Evolutionary conservation across 1,284 basidiomycete genomes (phyloP).

Genomic region (Ustilago vetiveriae): DNA sequence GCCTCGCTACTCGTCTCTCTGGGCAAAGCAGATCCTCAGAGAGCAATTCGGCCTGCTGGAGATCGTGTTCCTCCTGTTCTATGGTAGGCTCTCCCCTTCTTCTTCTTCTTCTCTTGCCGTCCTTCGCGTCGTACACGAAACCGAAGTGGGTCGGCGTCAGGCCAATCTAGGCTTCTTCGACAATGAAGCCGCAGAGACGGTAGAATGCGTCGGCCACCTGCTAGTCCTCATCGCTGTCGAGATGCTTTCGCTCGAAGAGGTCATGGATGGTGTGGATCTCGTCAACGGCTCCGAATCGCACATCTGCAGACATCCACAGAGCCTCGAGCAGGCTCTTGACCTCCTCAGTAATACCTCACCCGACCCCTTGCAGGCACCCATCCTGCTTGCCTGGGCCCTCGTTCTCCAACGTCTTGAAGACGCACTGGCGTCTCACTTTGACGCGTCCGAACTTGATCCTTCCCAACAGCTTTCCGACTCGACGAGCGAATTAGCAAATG

Average conservation of each 20-base stretch:
- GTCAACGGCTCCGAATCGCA: constrained; percentile 9
- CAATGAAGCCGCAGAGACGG: constrained; percentile 75
- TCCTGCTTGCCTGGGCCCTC: constrained; percentile 81
- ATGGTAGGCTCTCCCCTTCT: constrained; percentile 77
- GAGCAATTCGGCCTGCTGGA: constrained; percentile 84
- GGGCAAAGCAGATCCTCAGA: constrained; percentile 80
- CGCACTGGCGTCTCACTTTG: constrained; percentile 41
- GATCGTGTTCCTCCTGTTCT: constrained; percentile 84
- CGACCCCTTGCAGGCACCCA: constrained; percentile 75
- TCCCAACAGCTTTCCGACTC: constrained; percentile 31
- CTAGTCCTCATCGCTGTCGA: constrained; percentile 83
- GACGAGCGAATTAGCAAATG: constrained; percentile 25
- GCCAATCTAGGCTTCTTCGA: constrained; percentile 74
- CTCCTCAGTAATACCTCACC: constrained; percentile 71
- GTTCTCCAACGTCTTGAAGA: constrained; percentile 71
- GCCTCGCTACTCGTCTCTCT: constrained; percentile 74
- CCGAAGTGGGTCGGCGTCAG: constrained; percentile 77
- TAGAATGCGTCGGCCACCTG: constrained; percentile 76
- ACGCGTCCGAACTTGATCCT: constrained; percentile 45
- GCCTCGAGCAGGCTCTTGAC: constrained; percentile 70
- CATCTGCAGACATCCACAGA: constrained; percentile 26
- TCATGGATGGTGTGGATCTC: constrained; percentile 70
- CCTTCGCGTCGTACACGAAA: constrained; percentile 75
- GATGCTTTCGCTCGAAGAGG: constrained; percentile 80
- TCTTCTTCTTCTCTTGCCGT: constrained; percentile 75